Base-by-base conservation (phyloP, 768 basidiomycete genomes). In the Leccinum broughii region DNA sequence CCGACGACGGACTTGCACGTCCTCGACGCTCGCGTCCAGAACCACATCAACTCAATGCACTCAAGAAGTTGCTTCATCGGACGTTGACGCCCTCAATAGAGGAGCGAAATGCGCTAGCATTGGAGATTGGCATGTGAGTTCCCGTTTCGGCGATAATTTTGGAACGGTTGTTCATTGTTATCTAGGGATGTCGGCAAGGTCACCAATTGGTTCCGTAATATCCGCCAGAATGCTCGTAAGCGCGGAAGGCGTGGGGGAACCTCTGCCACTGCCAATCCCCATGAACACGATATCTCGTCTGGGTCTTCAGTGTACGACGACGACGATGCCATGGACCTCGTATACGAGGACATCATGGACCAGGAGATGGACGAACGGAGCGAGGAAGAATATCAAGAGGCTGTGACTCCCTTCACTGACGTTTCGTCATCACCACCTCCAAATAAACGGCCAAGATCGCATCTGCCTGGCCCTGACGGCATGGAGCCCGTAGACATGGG, bases 191-290 rank as follows among this genome's bases (percentile, higher is more conserved):
- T 92, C 58, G 87, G 86, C 64, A 91, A 90, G 75, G 90, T 93
- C 55, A 91, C 90, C 17, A 93, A 93, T 71, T 93, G 90, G 90
- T 92, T 92, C 80, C 81, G 90, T 37, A 93, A 93, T 69, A 80
- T 92, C 59, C 83, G 90, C 39, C 90, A 93, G 75, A 89, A 88
- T 17, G 82, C 90, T n/a, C 77, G 90, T 48, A 91, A 86, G 73
- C 85, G 90, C 24, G 81, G 83, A 58, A 85, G 80, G 75, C 83
- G 77, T 63, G 70, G 75, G 77, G 80, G 65, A 75, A 52, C 35
- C 26, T 58, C 67, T 34, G 15, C 81, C 77, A 54, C 77, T 50
- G 51, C 66, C 63, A 55, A 73, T 55, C 56, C 54, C 24, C 70
- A 67, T n/a, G 87, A 86, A 24, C 85, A 83, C 35, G 74, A 81